Percentiles rank a stretch among this genome's conserved stretches.
These are phyloP conservation scores for Paralagenidium karlingii DNA, from an alignment of 352 stramenopile species.

Conservation along the genomic window DNA sequence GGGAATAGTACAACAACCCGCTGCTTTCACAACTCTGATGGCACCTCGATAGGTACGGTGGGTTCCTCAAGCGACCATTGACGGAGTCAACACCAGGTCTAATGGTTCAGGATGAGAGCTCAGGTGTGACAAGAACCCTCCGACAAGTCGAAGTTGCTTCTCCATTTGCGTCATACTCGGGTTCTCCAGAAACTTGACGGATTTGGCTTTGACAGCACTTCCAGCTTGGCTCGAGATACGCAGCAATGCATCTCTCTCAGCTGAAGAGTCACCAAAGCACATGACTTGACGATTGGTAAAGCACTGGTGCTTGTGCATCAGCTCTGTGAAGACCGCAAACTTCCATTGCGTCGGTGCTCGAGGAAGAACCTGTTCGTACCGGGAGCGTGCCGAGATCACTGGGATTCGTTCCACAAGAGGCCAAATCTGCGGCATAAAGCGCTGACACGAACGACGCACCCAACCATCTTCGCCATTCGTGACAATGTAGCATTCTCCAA, in stretches of 20 bases:
- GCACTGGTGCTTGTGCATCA: constrained; percentile 13
- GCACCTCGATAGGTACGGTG: no score
- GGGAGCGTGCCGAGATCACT: constrained; percentile 49
- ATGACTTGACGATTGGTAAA: constrained; percentile 37
- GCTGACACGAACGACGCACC: constrained; percentile 62
- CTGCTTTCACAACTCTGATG: no score
- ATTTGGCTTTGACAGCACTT: constrained; percentile 41
- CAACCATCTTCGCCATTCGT: constrained; percentile 57
- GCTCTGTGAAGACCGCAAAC: constrained; percentile 47
- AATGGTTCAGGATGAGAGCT: constrained; percentile 41
- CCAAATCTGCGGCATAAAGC: constrained; percentile 45
- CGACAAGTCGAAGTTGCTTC: constrained; percentile 51
- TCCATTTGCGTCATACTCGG: constrained; percentile 58
- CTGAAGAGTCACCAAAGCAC: constrained; percentile 51
- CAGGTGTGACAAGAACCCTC: constrained; percentile 49
- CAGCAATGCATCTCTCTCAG: constrained; percentile 60
- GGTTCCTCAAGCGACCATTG: no score
- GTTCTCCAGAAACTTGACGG: constrained; percentile 66
- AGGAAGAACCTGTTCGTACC: constrained; percentile 46
- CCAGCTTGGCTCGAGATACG: constrained; percentile 35
- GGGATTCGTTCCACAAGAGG: constrained; percentile 41
- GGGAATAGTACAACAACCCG: no score
- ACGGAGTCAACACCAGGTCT: no score
- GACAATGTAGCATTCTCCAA: constrained; percentile 41
- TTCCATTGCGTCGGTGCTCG: constrained; percentile 67